A percentile compares a stretch with the other conserved stretches of the same genome.
phyloP scores from a whole-genome alignment of 768 basidiomycete species.

The Boletus rex-veris region DNA sequence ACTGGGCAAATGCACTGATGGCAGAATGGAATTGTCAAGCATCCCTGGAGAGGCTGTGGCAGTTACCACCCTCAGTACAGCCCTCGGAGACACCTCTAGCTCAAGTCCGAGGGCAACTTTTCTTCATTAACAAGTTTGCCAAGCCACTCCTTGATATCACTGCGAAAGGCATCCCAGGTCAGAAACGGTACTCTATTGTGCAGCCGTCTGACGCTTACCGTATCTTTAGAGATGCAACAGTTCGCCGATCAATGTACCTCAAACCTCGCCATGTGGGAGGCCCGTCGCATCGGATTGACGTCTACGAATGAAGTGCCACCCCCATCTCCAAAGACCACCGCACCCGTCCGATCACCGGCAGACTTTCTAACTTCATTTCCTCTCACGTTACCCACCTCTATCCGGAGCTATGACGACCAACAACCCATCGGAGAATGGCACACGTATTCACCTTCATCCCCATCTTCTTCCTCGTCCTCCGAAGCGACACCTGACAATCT shows the following conservation, averaged over 20 bases:
- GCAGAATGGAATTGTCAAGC: slow-evolving; percentile 92
- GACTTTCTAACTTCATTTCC: slow-evolving; percentile 55
- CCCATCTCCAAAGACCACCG: slow-evolving; percentile 6
- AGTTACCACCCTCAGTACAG: slow-evolving; percentile 58
- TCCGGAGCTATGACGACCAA: slow-evolving; percentile 29
- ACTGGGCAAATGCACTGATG: slow-evolving; percentile 88
- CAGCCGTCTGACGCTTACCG: slow-evolving; percentile 9
- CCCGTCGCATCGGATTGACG: slow-evolving; percentile 41
- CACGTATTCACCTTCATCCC: slow-evolving; percentile 27
- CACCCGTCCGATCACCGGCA: slow-evolving; percentile 34
- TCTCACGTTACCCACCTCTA: slow-evolving; percentile 49
- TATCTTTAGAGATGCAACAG: slow-evolving; percentile 53
- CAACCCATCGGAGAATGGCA: slow-evolving; percentile 24
- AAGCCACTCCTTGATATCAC: slow-evolving; percentile 81
- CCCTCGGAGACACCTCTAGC: slow-evolving; percentile 48
- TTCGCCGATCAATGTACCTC: slow-evolving; percentile 65
- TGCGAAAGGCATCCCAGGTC: slow-evolving; percentile 70
- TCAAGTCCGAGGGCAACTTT: slow-evolving; percentile 82
- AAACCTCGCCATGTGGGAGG: slow-evolving; percentile 71
- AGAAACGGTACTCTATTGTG: slow-evolving; percentile 12
- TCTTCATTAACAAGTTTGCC: slow-evolving; percentile 80
- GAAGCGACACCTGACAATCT: slow-evolving; percentile 24
- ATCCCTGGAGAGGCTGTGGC: slow-evolving; percentile 74
- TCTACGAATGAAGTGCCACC: slow-evolving; percentile 14
- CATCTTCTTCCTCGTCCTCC: slow-evolving; percentile 30